Base-by-base conservation (phyloP, 2,329 filamentous ascomycete genomes). In the Davidsoniella eucalypti region DNA sequence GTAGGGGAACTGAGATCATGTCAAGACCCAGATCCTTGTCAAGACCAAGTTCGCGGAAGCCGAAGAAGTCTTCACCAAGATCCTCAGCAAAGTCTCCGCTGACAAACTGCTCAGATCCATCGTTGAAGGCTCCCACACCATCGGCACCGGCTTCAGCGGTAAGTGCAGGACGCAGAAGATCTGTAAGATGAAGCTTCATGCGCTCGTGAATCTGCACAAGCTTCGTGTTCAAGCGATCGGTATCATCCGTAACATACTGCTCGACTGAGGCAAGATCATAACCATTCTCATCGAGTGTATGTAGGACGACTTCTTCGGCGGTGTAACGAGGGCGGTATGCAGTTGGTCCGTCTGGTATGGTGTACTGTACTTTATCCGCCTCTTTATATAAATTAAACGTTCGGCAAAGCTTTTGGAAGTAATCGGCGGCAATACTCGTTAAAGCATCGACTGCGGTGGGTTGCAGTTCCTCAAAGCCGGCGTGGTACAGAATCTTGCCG, bases 1-100 rank as follows among this genome's bases (percentile, higher is more conserved):
- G 92, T 52, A 98, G 73, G 21, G 93, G 92, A 36, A 98, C 92
- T 49, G 85, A 88, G 54, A 96, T 76, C 57, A 84, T 84, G 29
- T 90, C 82, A 54, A 92, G 73, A 16, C 88, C 88, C 61, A 96
- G 83, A 62, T 98, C 92, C 58, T 80, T 82, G 59, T 94, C 87
- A 52, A 98, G 74, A 41, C 92, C 92, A 43, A 98, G 76, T 54
- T 94, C 88, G 61, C 87, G 88, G 75, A 98, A 96, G 25, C 92
- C 92, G 60, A 98, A 98, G 75, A 95, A 98, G 67, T 98, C 92
- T 69, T 98, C 92, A 54, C 88, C 90, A 10, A 98, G 83, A 58
- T 98, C 92, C 62, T 95, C 92, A 0, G 92, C 92, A 63, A 98
- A 98, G 64, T 98, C 92, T 54, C 92, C 92, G 43, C 85, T 87